Base-by-base conservation (phyloP, 192 early-diverging fungal species). In the Chytriomyces confervae region DNA sequence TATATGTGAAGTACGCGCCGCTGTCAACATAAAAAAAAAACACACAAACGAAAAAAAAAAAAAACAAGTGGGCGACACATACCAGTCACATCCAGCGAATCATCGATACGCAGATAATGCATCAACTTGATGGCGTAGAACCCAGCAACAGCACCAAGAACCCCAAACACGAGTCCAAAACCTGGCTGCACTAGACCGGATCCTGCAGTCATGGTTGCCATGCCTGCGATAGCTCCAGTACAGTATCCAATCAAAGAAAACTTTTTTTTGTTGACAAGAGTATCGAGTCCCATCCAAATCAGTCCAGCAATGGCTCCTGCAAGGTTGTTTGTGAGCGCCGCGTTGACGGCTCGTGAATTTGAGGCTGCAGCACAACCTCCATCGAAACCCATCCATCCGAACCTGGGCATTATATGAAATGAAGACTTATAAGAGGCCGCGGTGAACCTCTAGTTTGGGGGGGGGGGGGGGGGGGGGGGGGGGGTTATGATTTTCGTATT, bases 201-300 rank as follows among this genome's bases (percentile, higher is more conserved):
- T 45, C 87, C 95, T 0, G 97, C 96, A 7, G 97, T 98, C 70
- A 98, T 96, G 36, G 94, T 91, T 6, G 97, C 97, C 46, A 99
- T 80, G 13, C 94, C 97, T 46, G 95, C 88, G 27, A 99, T 90
- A 13, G 93, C 95, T 62, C 97, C 97, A 13, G 95, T 96, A 84
- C 97, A 98, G 83, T 95, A 97, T 23, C 93, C 95, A 62, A 99
- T 87, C 50, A 91, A 93, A 9, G 96, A 97, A 27, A 96, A 88
- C 84, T 95, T 95, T 62, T 84, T 86, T 24, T 91, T 93, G 67
- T 91, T 85, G 80, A 75, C 49, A 51, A 88, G 75, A 88, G 82
- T 94, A 81, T 96, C 95, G 24, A 92, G 80, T 11, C 91, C 62
- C 66, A 94, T 88, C 97, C 97, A 98, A 24, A 93, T 85, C 11